Base-by-base conservation (phyloP, 257 asterid genomes). In the Orobanche coerulescens region DNA sequence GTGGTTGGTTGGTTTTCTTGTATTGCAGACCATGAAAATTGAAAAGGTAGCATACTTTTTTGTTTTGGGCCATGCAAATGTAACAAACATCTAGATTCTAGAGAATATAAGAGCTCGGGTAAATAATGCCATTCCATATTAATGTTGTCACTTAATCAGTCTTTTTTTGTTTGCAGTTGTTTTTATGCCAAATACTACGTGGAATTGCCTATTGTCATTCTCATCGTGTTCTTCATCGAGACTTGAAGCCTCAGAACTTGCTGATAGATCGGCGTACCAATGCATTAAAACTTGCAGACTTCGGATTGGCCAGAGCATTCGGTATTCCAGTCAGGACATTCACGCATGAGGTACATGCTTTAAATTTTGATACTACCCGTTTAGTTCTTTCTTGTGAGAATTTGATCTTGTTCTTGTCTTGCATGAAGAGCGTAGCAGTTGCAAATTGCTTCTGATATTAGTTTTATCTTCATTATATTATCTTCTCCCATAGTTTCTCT, bases 281-380 rank as follows among this genome's bases (percentile, higher is more conserved):
- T 71, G 81, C 87, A 28, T 64, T 90, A 64, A 90, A 90, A 81
- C 96, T 90, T 69, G 97, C 97, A 51, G 97, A 90, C 81, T 90
- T 90, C 75, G 97, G 96, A 53, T 79, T 90, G 84, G 97, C 96
- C 55, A 79, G 97, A 75, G 97, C 97, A 61, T 90, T 85, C 65
- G 96, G 97, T 58, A 90, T 90, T 65, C 97, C 97, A 49, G 96
- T 90, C 76, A 85, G 96, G 84, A 81, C 96, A 61, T 90, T 83
- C 67, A 90, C 96, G 6, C 97, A 87, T 65, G 96, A 90, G 95
- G 97, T 90, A 68, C 42, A 51, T 57, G 47, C 24, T 19, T 63
- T 14, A 4, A 42, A 15, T 51, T 52, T 56, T 58, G 14, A 49
- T 66, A 44, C 36, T 51, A 3, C 60, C 20, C 20, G 5, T 22